These are phyloP conservation scores for Teunomyces lycoperdinae DNA, from an alignment of 805 yeast species.

Conservation along the genomic window DNA sequence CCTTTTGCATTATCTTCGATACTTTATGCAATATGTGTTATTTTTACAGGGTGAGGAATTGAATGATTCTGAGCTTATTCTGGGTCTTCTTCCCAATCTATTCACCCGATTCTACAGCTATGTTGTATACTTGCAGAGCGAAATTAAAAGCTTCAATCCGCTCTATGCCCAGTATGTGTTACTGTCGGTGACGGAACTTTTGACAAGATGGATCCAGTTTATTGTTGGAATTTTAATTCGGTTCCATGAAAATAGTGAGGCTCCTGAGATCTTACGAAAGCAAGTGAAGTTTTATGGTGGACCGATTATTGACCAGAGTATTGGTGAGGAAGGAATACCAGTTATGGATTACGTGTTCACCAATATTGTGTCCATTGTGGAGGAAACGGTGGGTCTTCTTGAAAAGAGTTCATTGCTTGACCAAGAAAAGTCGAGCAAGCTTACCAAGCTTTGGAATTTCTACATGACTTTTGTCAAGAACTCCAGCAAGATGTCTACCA, in stretches of 20 bases:
- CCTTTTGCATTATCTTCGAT: constrained; percentile 26
- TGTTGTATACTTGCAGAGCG: constrained; percentile 6
- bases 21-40: constrained; percentile 27
- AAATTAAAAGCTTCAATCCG: neutral
- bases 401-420: constrained; percentile 11
- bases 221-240: constrained; percentile 33
- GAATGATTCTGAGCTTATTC: constrained; percentile 12
- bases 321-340: constrained; percentile 6
- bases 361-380: constrained; percentile 10
- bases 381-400: constrained; percentile 10
- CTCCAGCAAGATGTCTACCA: constrained; percentile 23
- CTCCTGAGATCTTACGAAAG: constrained; percentile 6
- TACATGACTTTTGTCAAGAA: constrained; percentile 36
- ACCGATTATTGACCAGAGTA: constrained; percentile 2
- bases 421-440: constrained; percentile 14
- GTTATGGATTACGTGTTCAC: constrained; percentile 9
- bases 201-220: constrained; percentile 30
- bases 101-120: constrained; percentile 14
- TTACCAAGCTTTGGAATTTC: constrained; percentile 38
- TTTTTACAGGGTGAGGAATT: constrained; percentile 36
- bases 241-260: constrained; percentile 11
- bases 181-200: constrained; percentile 25
- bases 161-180: constrained; percentile 19
- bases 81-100: constrained; percentile 14
- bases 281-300: constrained; percentile 1